Evolutionary conservation across 2,329 filamentous ascomycete species (phyloP), one percentile per base, ranked within the genome.

Genomic region (Diaporthe vexans): DNA sequence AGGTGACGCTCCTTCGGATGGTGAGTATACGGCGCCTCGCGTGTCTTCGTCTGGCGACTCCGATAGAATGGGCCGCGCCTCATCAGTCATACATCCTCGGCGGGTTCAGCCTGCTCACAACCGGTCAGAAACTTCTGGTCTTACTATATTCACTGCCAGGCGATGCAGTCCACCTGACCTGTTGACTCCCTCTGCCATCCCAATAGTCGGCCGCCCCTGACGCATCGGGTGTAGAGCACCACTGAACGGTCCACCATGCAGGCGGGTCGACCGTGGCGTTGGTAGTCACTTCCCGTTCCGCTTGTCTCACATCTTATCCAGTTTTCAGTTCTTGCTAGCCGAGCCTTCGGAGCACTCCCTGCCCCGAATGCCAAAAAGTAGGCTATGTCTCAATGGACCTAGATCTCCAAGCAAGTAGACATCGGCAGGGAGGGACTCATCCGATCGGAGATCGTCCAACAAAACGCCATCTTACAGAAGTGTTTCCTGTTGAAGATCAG

Each of bases 1-100:
- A 26, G 48, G 48, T 68, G 63, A 67, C 46, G 29, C 19, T 52
- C 63, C 46, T 52, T 52, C 63, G 17, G 24, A 19, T 24, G 63
- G 21, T 35, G 17, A 33, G 29, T 35, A 67, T 24, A 48, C 46
- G 46, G 52, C 29, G 35, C 46, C 37, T 40, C 63, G 63, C 29
- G 10, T 11, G 43, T 21, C 43, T 67, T 15, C 19, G 21, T n/a
- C 19, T 19, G 8, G 24, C 43, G 33, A 15, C 24, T 52, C 35
- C 46, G 24, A 9, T 26, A 35, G 46, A 26, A 24, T 21, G 10
- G 13, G 29, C 7, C 21, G 11, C 63, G n/a, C 59, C 37, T 48
- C 43, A 19, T n/a, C 7, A 24, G 43, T 15, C 43, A 51, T 2
- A 17, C 19, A 17, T 35, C 46, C 43, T 24, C 43, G 61, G 26